Conservation (phyloP, 2,329 filamentous ascomycete genomes). For the Metarhizium album region DNA sequence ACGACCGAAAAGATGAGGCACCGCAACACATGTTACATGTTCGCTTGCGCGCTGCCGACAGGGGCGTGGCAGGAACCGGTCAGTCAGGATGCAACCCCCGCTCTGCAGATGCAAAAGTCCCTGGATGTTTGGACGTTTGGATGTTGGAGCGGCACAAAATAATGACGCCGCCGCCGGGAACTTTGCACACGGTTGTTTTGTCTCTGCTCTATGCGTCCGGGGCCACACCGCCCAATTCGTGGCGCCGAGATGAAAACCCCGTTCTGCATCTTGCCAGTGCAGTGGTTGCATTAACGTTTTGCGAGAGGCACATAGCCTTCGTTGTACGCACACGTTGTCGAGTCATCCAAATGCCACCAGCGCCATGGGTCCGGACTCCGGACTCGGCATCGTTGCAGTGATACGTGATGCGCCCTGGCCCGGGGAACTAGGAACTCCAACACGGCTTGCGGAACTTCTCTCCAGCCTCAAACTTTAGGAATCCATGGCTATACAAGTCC, state of each 20-base stretch:
- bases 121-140: background rate
- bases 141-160: background rate
- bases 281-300: background rate
- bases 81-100: slow-evolving; percentile 10
- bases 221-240: background rate
- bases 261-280: background rate
- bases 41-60: slow-evolving; percentile 1
- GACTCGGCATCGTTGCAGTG: too few species aligned
- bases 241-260: background rate
- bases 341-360: too few species aligned
- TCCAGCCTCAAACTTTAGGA: too few species aligned
- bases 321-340: background rate
- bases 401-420: too few species aligned
- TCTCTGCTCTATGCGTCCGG: background rate
- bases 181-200: background rate
- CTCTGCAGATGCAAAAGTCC: slow-evolving; percentile 14
- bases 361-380: too few species aligned
- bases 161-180: background rate
- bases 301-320: background rate
- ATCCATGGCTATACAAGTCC: too few species aligned
- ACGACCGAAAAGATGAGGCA: background rate
- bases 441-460: too few species aligned
- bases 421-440: too few species aligned
- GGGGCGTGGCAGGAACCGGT: slow-evolving; percentile 3
- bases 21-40: too few species aligned